Percentiles rank a stretch among this genome's conserved stretches.
These are phyloP conservation scores for Aspergillus aculeatinus DNA, from an alignment of 2,329 filamentous ascomycete species.

Conservation along the genomic window DNA sequence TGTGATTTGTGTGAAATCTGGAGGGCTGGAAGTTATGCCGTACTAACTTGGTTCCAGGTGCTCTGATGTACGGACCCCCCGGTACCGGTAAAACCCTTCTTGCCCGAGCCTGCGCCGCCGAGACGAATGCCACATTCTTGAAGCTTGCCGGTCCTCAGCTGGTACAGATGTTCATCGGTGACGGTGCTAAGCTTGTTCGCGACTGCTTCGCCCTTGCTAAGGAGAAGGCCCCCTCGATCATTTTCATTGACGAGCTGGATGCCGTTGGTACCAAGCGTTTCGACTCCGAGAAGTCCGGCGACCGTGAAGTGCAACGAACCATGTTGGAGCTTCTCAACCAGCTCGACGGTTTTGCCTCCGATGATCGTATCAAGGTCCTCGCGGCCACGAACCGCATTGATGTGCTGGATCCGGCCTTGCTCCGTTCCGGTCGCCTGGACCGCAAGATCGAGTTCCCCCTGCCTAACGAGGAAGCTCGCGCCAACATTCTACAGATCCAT, in stretches of 20 bases:
- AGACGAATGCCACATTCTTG: constrained; percentile 97
- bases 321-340: constrained; percentile 99
- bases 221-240: constrained; percentile 97
- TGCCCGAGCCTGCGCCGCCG: constrained; percentile 91
- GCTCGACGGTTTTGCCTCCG: constrained; percentile 94
- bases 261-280: constrained; percentile 99
- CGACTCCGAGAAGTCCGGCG: constrained; percentile 96
- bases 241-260: constrained; percentile 98
- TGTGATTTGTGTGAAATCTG: constrained; percentile 20
- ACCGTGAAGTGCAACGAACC: constrained; percentile 95
- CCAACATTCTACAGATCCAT: constrained; percentile 96
- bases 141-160: constrained; percentile 97
- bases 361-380: constrained; percentile 94
- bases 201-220: constrained; percentile 98
- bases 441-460: constrained; percentile 98
- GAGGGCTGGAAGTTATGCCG: background rate
- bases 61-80: constrained; percentile 84
- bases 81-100: constrained; percentile 58
- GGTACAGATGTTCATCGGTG: constrained; percentile 99
- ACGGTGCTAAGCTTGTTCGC: constrained; percentile 94
- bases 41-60: constrained; percentile 57
- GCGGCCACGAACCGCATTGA: constrained; percentile 94
- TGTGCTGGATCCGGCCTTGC: constrained; percentile 84
- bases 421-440: constrained; percentile 89
- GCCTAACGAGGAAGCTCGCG: constrained; percentile 94